Evolutionary conservation across 2,329 filamentous ascomycete genomes (phyloP).

Genomic region (Epichloe sylvatica): DNA sequence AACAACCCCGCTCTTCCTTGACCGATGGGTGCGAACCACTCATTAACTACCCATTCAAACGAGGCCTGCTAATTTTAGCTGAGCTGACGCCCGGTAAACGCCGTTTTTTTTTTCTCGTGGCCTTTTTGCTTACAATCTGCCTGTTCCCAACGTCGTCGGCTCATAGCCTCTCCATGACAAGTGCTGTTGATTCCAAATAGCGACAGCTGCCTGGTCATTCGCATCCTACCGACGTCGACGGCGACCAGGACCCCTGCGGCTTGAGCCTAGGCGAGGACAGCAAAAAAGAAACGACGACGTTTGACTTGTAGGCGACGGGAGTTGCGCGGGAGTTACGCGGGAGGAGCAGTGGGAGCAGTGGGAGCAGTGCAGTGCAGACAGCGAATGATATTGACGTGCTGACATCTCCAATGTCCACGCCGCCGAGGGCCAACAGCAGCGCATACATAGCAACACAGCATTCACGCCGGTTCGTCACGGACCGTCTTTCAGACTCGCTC

Average conservation of each 20-base stretch:
- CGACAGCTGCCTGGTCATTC: neutral
- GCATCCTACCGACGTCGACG: neutral
- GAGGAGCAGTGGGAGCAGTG: too few relatives aligned
- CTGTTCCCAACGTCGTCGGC: neutral
- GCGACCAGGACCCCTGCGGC: neutral
- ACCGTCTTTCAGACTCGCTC: neutral
- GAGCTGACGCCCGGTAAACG: neutral
- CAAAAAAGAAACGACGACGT: neutral
- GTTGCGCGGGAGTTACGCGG: neutral
- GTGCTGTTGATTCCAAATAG: neutral
- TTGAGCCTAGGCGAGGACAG: neutral
- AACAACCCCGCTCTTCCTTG: too few relatives aligned
- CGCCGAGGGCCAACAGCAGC: neutral
- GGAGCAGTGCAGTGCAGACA: neutral
- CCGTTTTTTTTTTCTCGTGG: neutral
- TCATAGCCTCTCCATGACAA: neutral
- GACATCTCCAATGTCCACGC: neutral
- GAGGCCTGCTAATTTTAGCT: neutral
- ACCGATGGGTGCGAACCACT: too few relatives aligned
- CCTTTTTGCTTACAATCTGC: neutral
- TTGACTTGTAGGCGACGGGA: neutral
- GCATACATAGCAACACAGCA: neutral
- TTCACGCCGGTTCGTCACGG: neutral
- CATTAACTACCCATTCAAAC: neutral
- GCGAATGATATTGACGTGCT: neutral